Base-by-base conservation (phyloP, 1,284 basidiomycete genomes). In the Amylostereum chailletii region DNA sequence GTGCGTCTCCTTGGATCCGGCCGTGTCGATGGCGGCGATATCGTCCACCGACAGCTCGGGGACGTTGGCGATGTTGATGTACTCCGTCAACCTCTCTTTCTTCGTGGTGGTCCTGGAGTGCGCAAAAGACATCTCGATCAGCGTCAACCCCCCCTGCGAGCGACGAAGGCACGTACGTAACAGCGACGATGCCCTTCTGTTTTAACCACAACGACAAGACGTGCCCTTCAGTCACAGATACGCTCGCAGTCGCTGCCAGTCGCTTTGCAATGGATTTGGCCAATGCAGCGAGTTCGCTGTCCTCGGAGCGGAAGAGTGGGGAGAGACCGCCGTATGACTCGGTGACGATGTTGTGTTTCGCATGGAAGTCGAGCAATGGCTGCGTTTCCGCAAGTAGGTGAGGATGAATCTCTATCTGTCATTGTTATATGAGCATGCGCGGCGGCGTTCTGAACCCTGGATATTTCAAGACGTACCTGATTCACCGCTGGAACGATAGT, bases 371-470 rank as follows among this genome's bases (percentile, higher is more conserved):
- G 41, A 83, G 63, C 32, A 85, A 73, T 5, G 79, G 71, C 55
- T 73, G 65, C 33, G 77, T 64, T 4, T 74, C 71, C 56, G 79
- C 75, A 70, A 76, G 82, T 41, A 90, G 68, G 63, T 91, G 89
- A 3, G 90, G 88, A 62, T 94, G 88, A 51, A 82, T 78, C 62
- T 93, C 89, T 49, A 93, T 81, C 86, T 85, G 39, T 11, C 11
- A 39, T 7, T 36, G 29, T 5, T n/a, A 39, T 4, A 5, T 11
- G 11, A 50, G 36, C 36, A 8, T 7, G n/a, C 36, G 31, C 11
- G 33, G 5, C 7, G 45, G 5, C 5, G 4, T 34, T 5, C 3
- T 19, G 31, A 42, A 48, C 10, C 11, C 45, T 2, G 45, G 19
- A 29, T 26, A 30, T 3, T 19, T 39, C n/a, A 2, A 43, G 34